Conservation (phyloP, 805 yeast species). For the Saccharomycopsis fermentans region DNA sequence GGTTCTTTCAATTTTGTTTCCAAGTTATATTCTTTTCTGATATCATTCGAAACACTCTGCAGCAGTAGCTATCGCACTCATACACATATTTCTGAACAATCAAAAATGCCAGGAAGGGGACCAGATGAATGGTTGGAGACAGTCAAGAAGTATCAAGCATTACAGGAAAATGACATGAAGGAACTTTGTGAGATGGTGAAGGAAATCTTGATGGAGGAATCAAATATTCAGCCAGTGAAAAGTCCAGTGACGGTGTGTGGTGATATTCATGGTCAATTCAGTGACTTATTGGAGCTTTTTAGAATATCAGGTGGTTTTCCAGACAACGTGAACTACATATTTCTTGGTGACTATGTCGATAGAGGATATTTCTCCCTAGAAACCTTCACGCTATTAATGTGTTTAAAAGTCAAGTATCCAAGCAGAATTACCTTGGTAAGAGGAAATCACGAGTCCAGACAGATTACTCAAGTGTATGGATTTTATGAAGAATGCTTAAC, state of each 20-base stretch:
- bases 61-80: background rate
- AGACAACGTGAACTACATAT: slow-evolving; percentile 67
- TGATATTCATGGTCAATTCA: slow-evolving; percentile 97
- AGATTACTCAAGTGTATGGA: slow-evolving; percentile 97
- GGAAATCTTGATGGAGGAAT: slow-evolving; percentile 90
- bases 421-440: slow-evolving; percentile 79
- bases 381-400: slow-evolving; percentile 89
- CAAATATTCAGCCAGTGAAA: slow-evolving; percentile 87
- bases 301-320: slow-evolving; percentile 92
- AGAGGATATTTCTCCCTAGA: slow-evolving; percentile 94
- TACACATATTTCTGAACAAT: background rate
- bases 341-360: slow-evolving; percentile 94
- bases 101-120: slow-evolving; percentile 31
- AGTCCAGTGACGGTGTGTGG: slow-evolving; percentile 95
- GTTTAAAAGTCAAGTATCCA: slow-evolving; percentile 82
- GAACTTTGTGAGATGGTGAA: slow-evolving; percentile 92
- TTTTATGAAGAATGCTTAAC: slow-evolving; percentile 92
- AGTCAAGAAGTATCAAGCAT: slow-evolving; percentile 77
- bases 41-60: too few species aligned
- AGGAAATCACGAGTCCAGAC: slow-evolving; percentile 97
- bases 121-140: slow-evolving; percentile 97
- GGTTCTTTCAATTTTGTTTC: too few species aligned
- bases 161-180: slow-evolving; percentile 91
- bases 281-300: slow-evolving; percentile 83
- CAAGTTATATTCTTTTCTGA: too few species aligned